phyloP scores from a whole-genome alignment of 371 early-diverging fungal species.

The Scutellospora calospora region DNA sequence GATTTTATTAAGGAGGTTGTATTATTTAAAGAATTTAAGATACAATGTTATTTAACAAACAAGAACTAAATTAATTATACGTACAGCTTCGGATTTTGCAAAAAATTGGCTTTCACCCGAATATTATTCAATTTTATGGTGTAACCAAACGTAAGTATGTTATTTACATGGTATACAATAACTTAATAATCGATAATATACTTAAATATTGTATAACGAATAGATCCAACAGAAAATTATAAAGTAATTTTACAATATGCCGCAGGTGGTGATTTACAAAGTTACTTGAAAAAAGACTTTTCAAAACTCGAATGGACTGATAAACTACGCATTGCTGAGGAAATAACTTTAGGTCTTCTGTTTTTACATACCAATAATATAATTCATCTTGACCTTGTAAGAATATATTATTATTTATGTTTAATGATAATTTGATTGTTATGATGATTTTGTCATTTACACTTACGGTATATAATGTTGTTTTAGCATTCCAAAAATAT shows the following conservation, averaged over 20 bases:
- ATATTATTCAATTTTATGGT: too few species aligned
- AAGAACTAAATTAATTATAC: too few species aligned
- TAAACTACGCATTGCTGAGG: neutral
- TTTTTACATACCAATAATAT: neutral
- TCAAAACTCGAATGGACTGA: neutral
- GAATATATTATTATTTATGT: neutral
- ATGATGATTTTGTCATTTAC: neutral
- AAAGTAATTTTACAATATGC: conserved; percentile 23
- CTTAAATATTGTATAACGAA: too few species aligned
- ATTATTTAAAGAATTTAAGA: too few species aligned
- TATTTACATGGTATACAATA: too few species aligned
- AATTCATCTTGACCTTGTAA: conserved; percentile 23
- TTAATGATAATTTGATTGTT: neutral
- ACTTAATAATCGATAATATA: too few species aligned
- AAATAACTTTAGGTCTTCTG: neutral
- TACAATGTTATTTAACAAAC: too few species aligned
- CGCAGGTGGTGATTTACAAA: conserved; percentile 3
- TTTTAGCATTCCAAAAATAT: conserved; percentile 30
- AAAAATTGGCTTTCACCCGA: too few species aligned
- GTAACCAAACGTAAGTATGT: too few species aligned
- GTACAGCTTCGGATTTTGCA: too few species aligned
- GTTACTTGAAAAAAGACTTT: neutral
- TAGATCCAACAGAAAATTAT: neutral
- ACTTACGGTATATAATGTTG: neutral
- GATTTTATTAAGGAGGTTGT: too few species aligned